Conservation (phyloP, 139 green algal species). For the Klebsormidium nitens region DNA sequence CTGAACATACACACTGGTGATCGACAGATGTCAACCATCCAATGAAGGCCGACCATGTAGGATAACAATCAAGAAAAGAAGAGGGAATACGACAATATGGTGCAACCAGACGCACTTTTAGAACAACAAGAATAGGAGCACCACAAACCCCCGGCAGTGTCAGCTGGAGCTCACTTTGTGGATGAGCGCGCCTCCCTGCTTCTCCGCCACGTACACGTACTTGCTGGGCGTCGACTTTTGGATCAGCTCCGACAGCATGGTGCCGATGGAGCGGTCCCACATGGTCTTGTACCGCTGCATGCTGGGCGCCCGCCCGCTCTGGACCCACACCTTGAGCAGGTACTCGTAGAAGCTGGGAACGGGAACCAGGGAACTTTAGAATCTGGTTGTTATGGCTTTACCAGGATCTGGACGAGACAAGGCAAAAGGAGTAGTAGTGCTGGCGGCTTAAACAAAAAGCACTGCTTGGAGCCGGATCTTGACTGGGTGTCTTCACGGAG, state of each 20-base stretch:
- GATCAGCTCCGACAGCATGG: constrained; percentile 51
- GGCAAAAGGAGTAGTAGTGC: too few species aligned
- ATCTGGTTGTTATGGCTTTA: too few species aligned
- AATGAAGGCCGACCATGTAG: background rate
- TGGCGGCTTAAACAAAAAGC: too few species aligned
- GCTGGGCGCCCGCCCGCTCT: constrained; percentile 12
- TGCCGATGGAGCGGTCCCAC: constrained; percentile 59
- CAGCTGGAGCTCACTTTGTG: constrained; percentile 19
- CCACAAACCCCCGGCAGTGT: background rate
- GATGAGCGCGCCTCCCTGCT: constrained; percentile 3
- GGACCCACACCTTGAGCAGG: constrained; percentile 60
- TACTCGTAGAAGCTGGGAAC: constrained; percentile 67
- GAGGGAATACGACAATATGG: background rate
- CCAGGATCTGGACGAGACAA: too few species aligned
- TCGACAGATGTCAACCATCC: background rate
- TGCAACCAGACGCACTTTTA: background rate
- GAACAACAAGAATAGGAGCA: background rate
- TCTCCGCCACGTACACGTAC: constrained; percentile 53
- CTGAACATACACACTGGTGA: background rate
- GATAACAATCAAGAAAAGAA: constrained; percentile 7
- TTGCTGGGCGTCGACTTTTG: constrained; percentile 13
- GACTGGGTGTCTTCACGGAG: too few species aligned
- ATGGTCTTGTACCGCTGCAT: constrained; percentile 35
- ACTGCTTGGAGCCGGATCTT: too few species aligned
- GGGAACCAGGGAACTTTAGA: background rate